Base-by-base conservation (phyloP, 306 rosid species). In the Fagus sylvatica region DNA sequence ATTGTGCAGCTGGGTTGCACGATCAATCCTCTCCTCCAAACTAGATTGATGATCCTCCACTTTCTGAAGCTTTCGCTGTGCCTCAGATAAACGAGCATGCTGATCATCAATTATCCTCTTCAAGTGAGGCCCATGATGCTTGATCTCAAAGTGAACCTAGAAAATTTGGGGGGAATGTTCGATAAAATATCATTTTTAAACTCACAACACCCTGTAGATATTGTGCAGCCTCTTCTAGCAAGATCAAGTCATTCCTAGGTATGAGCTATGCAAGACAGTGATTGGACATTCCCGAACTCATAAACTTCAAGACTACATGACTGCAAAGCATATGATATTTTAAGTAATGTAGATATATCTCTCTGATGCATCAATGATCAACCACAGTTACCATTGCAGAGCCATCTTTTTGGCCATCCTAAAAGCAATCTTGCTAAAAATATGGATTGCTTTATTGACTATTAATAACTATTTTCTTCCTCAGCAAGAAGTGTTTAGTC, bases 101-200 rank as follows among this genome's bases (percentile, higher is more conserved):
- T 93, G 97, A 68, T 91, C 91, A 13, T 81, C 87, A 72, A 90
- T 85, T 79, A 93, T 80, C 86, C 87, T 88, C 84, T 88, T 96
- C 91, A 96, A 79, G 75, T 85, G 91, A 62, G 97, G 94, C 60
- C 93, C 98, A 37, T 93, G 98, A 83, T 91, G 96, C 91, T 85
- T 86, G 69, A 96, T 88, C 81, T 93, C 97, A 74, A 93, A 89
- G 86, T 86, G 84, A 76, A 92, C 98, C 98, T 94, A 69, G 64
- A 67, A 28, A 75, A 66, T 34, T 0, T 16, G 76, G 43, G 46
- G 19, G n/a, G 49, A 61, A 55, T 4, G 64, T 60, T 60, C 54
- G 30, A 79, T 40, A 33, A 30, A 56, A 66, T 60, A 46, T 74
- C 76, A 81, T 28, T 33, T 37, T 74, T 60, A 64, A 85, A 78